Evolutionary conservation across 257 asterid genomes (phyloP), one percentile per base, ranked within the genome.

Genomic region (Plantago ovata): DNA sequence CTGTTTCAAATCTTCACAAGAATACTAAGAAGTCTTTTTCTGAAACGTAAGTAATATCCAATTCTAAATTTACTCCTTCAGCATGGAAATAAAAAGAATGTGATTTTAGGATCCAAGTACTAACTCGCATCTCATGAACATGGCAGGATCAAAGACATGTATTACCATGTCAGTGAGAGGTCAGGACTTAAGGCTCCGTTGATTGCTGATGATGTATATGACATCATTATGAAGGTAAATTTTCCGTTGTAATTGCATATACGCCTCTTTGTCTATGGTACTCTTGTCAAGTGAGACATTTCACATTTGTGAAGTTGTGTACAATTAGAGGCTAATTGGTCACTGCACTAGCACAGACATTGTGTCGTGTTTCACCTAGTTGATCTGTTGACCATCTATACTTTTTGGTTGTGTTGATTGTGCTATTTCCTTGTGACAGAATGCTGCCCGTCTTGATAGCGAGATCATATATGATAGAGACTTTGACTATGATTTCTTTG

Each of bases 1-100:
- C 95, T 11, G 97, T 93, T 66, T 93, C 98, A 9, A 89, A 93
- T 78, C 89, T 93, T 53, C 98, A 93, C 76, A 93, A 89, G 78
- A 93, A 81, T 67, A 93, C 98, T 0, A 89, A 89, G 86, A 85
- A 93, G 66, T 93, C 86, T 1, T 93, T 93, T 78, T 93, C 98
- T 10, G 98, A 93, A 66, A 86, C 98, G 98, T 89, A 77, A 81
- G 95, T 65, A 19, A 22, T 52, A 44, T 18, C 1, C 13, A 19
- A 28, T 18, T 42, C 6, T 16, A 10, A 11, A 11, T 11, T 7
- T 45, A 32, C 13, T 33, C 42, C 24, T 51, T 51, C 6, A 21
- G 5, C n/a, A 40, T 40, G 45, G 3, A 40, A 9, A n/a, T 45
- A 33, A 1, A 10, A 53, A 24, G 21, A 33, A 15, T 9, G 10